Evolutionary conservation across 768 basidiomycete genomes (phyloP).

Genomic region (Lanmaoa pseudosensibilis): DNA sequence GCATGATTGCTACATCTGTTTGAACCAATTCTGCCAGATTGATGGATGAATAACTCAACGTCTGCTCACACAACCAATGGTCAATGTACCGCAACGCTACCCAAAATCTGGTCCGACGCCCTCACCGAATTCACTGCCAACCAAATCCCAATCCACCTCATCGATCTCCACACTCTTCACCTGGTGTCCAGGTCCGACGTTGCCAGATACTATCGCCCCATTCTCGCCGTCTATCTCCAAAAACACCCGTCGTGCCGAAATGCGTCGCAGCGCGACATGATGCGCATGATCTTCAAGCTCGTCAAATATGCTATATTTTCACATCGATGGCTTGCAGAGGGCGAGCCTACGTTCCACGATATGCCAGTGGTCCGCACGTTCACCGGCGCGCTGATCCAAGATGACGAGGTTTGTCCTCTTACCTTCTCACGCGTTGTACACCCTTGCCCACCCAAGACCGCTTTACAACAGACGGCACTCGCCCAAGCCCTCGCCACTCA

Average conservation of each 20-base stretch:
- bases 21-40: background rate
- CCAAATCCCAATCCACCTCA: conserved; percentile 15
- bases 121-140: conserved; percentile 10
- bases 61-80: background rate
- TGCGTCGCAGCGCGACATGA: background rate
- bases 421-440: too few species aligned
- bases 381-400: background rate
- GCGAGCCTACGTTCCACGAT: conserved; percentile 13
- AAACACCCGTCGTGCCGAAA: background rate
- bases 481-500: background rate
- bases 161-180: conserved; percentile 6
- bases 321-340: conserved; percentile 12
- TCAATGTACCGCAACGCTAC: background rate
- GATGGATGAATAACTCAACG: background rate
- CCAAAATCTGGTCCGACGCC: conserved; percentile 2
- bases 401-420: conserved; percentile 1
- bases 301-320: conserved; percentile 18
- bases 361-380: conserved; percentile 3
- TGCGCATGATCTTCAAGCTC: background rate
- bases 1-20: background rate
- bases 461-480: background rate
- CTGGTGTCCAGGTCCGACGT: conserved; percentile 9
- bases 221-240: conserved; percentile 7
- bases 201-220: background rate
- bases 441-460: too few species aligned